Evolutionary conservation across 2,329 filamentous ascomycete genomes (phyloP).

Genomic region (Macrophomina tecta): DNA sequence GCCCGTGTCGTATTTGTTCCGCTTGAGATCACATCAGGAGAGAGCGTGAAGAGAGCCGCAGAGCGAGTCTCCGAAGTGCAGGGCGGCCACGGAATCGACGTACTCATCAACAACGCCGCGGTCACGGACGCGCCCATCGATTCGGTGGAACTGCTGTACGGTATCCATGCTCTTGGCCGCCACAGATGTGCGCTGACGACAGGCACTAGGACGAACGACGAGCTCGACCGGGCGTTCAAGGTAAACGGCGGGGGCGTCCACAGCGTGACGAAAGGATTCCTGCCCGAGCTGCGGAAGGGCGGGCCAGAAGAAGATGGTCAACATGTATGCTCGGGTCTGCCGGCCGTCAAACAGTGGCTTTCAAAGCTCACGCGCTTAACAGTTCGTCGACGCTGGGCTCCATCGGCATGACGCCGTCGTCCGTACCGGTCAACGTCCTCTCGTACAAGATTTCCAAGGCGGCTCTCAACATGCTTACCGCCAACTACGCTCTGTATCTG

Average conservation of each 20-base stretch:
- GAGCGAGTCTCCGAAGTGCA: conserved; percentile 36
- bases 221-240: conserved; percentile 39
- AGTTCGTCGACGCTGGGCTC: conserved; percentile 54
- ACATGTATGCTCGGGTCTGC: conserved; percentile 43
- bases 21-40: conserved; percentile 51
- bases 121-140: conserved; percentile 11
- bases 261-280: conserved; percentile 46
- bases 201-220: conserved; percentile 28
- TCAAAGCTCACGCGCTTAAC: not conserved
- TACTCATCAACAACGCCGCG: conserved; percentile 21
- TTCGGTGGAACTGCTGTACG: conserved; percentile 2
- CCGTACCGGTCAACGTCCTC: conserved; percentile 33
- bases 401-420: conserved; percentile 36
- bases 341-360: too few relatives aligned
- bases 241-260: conserved; percentile 50
- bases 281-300: conserved; percentile 48
- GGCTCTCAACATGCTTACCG: conserved; percentile 55
- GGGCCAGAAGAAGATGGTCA: conserved; percentile 51
- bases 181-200: not conserved
- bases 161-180: not conserved
- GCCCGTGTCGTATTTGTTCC: conserved; percentile 36
- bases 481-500: conserved; percentile 49
- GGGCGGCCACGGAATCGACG: conserved; percentile 6
- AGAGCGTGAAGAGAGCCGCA: conserved; percentile 46
- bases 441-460: conserved; percentile 56